phyloP scores from a whole-genome alignment of 192 early-diverging fungal genomes.

The Jimgerdemannia flammicorona region DNA sequence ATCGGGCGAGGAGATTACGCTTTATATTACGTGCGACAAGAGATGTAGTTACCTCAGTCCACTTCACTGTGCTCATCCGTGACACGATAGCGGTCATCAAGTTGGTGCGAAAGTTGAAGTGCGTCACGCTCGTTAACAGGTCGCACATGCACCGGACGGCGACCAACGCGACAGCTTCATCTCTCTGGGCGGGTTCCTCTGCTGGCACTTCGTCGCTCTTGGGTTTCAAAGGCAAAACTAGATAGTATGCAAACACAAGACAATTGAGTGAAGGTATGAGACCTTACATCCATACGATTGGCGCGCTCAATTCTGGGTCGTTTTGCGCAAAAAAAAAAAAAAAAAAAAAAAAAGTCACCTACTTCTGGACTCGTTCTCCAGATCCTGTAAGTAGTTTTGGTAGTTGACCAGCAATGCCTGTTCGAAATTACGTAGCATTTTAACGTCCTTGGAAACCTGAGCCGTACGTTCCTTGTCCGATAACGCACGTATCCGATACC shows the following conservation, averaged over 20 bases:
- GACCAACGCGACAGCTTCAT: constrained; percentile 40
- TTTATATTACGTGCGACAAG: background rate
- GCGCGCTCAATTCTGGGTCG: background rate
- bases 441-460: constrained; percentile 87
- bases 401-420: constrained; percentile 78
- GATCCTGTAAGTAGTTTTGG: constrained; percentile 75
- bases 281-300: background rate
- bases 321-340: background rate
- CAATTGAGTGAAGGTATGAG: background rate
- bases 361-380: constrained; percentile 47
- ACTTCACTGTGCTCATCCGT: constrained; percentile 61
- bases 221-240: background rate
- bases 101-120: constrained; percentile 96
- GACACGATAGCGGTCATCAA: constrained; percentile 79
- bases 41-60: constrained; percentile 39
- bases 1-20: background rate
- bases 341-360: background rate
- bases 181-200: constrained; percentile 24
- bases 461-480: constrained; percentile 74
- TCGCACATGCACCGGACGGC: constrained; percentile 82
- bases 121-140: constrained; percentile 75
- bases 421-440: constrained; percentile 84
- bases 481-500: constrained; percentile 87
- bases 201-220: constrained; percentile 25
- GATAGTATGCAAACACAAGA: background rate